These are phyloP conservation scores for Chaetomium fimeti DNA, from an alignment of 495 filamentous ascomycete genomes.

Conservation along the genomic window DNA sequence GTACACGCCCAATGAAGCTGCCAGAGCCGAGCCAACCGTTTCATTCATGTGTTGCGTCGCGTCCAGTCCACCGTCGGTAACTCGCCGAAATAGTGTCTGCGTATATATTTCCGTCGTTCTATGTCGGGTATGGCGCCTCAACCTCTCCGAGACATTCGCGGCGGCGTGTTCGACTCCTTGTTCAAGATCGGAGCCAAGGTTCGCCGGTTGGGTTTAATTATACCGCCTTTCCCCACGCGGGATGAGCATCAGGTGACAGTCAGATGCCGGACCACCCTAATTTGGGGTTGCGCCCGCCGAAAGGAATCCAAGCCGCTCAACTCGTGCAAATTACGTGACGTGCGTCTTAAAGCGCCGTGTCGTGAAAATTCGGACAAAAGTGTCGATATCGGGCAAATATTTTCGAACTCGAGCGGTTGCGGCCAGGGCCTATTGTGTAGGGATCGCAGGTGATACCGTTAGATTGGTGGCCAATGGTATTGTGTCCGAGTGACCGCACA, in stretches of 20 bases:
- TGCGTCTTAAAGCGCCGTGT: background rate
- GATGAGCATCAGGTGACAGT: slow-evolving; percentile 12
- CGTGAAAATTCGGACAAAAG: background rate
- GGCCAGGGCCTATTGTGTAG: background rate
- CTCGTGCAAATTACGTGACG: background rate
- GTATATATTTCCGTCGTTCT: background rate
- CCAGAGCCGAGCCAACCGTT: slow-evolving; percentile 1
- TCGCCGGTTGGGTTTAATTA: background rate
- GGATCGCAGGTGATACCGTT: background rate
- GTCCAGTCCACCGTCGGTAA: background rate
- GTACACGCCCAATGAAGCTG: slow-evolving; percentile 17
- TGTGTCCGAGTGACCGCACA: background rate
- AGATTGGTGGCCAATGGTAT: background rate
- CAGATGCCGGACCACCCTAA: slow-evolving; percentile 7
- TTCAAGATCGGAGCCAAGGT: background rate
- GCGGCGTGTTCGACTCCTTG: background rate
- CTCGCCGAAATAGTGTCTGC: background rate
- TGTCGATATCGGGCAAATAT: background rate
- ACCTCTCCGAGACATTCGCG: slow-evolving; percentile 4
- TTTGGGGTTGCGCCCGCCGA: background rate
- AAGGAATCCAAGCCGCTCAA: background rate
- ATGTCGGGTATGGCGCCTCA: background rate
- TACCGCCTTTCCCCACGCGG: slow-evolving; percentile 16
- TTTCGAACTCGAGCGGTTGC: background rate
- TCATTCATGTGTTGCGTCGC: slow-evolving; percentile 17